A percentile compares a stretch with the other conserved stretches of the same genome.
phyloP scores from a whole-genome alignment of 1,284 basidiomycete species.

The Coniferiporia sulphurascens region DNA sequence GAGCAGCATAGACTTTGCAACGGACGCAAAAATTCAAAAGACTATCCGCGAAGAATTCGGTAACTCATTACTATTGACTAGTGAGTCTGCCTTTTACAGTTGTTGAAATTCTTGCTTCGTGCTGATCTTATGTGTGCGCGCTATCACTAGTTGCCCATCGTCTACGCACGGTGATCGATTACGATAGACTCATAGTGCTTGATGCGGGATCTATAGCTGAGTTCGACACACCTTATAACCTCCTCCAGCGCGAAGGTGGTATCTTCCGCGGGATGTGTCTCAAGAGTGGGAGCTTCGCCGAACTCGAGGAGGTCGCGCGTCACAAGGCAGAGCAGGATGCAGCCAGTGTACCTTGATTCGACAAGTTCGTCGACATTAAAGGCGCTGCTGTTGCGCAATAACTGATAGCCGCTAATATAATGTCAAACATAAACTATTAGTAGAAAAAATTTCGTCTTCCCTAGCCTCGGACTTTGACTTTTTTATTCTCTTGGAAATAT shows the following conservation, averaged over 20 bases:
- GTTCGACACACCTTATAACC: slow-evolving; percentile 29
- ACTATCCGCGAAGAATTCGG: slow-evolving; percentile 79
- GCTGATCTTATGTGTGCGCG: background rate
- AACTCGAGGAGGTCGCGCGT: slow-evolving; percentile 24
- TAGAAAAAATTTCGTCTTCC: too few species aligned
- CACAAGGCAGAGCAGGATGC: slow-evolving; percentile 7
- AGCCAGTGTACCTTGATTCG: background rate
- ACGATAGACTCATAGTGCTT: slow-evolving; percentile 78
- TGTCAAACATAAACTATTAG: too few species aligned
- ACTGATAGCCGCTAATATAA: too few species aligned
- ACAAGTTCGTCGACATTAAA: too few species aligned
- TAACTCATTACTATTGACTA: slow-evolving; percentile 53
- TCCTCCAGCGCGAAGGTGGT: slow-evolving; percentile 22
- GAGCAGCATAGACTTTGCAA: slow-evolving; percentile 70
- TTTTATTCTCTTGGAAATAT: too few species aligned
- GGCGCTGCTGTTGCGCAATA: too few species aligned
- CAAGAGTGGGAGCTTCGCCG: slow-evolving; percentile 38
- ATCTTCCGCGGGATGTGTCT: slow-evolving; percentile 41
- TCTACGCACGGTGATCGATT: slow-evolving; percentile 68
- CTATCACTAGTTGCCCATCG: slow-evolving; percentile 57
- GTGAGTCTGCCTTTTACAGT: slow-evolving; percentile 30
- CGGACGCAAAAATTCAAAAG: slow-evolving; percentile 73
- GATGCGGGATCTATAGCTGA: slow-evolving; percentile 57
- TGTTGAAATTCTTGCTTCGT: background rate
- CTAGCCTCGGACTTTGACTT: too few species aligned